Evolutionary conservation across 139 green algal species (phyloP).

Genomic region (Microglena sp.): DNA sequence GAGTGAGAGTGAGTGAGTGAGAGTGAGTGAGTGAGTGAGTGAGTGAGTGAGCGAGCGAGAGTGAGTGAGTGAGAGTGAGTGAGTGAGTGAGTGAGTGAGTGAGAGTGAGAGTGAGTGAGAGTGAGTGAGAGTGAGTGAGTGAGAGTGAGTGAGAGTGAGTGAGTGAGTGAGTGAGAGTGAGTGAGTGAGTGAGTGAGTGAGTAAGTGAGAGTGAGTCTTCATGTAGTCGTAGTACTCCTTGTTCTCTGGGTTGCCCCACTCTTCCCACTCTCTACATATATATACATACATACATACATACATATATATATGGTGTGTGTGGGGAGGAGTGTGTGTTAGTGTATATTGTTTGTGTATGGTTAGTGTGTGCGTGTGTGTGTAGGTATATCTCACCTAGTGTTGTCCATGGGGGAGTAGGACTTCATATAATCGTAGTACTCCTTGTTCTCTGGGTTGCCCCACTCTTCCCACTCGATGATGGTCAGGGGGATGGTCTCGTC

Average conservation of each 20-base stretch:
- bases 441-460: constrained; percentile 54
- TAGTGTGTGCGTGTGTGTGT: no score
- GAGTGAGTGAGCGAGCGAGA: constrained; percentile 1
- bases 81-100: constrained; percentile 1
- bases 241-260: background rate
- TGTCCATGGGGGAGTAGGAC: constrained; percentile 85
- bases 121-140: background rate
- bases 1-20: background rate
- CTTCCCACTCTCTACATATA: background rate
- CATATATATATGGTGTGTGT: no score
- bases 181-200: background rate
- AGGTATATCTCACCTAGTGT: constrained; percentile 43
- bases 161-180: background rate
- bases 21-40: background rate
- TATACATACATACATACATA: no score
- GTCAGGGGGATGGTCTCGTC: constrained; percentile 74
- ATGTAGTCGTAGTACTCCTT: background rate
- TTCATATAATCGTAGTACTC: constrained; percentile 82
- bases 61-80: no score
- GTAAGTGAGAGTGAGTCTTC: background rate
- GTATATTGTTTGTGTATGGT: no score
- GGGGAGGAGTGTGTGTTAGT: no score
- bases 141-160: background rate
- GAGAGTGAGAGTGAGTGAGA: background rate
- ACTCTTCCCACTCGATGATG: constrained; percentile 48